phyloP scores from a whole-genome alignment of 2,329 filamentous ascomycete genomes.

The Scytalidium sp. region DNA sequence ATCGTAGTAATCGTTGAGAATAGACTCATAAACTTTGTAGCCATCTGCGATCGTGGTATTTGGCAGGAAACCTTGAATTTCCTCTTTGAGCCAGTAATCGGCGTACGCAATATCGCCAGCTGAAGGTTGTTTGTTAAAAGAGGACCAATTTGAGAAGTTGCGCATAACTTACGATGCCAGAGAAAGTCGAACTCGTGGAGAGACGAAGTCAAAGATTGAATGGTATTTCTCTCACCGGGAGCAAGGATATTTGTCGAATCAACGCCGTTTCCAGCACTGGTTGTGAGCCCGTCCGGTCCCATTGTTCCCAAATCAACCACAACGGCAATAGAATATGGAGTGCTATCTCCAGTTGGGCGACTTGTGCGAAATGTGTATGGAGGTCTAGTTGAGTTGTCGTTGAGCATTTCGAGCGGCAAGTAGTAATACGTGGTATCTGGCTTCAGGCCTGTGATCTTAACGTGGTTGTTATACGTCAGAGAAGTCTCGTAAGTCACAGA shows the following conservation, averaged over 20 bases:
- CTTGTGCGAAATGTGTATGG: conserved; percentile 19
- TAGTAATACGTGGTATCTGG: conserved; percentile 23
- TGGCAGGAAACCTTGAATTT: conserved; percentile 28
- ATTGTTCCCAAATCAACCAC: conserved; percentile 12
- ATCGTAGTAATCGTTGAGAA: conserved; percentile 53
- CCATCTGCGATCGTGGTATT: conserved; percentile 43
- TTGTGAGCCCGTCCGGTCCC: conserved; percentile 13
- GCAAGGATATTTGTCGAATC: conserved; percentile 3
- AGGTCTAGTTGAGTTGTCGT: not conserved
- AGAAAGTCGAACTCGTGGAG: conserved; percentile 11
- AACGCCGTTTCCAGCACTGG: not conserved
- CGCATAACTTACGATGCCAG: conserved; percentile 8
- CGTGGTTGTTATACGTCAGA: conserved; percentile 26
- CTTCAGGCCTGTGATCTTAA: conserved; percentile 13
- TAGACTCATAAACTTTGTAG: conserved; percentile 50
- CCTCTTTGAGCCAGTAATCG: conserved; percentile 46
- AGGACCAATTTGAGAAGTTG: too few species aligned
- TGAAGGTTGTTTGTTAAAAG: not conserved
- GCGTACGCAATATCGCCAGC: conserved; percentile 51
- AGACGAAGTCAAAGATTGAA: conserved; percentile 6
- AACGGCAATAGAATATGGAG: conserved; percentile 17
- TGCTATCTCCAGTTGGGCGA: conserved; percentile 16
- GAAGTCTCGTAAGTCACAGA: conserved; percentile 30
- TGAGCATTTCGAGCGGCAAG: conserved; percentile 5
- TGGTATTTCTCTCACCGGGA: conserved; percentile 10